Conservation (phyloP, 257 asterid genomes). For the Solanum tacnaense region DNA sequence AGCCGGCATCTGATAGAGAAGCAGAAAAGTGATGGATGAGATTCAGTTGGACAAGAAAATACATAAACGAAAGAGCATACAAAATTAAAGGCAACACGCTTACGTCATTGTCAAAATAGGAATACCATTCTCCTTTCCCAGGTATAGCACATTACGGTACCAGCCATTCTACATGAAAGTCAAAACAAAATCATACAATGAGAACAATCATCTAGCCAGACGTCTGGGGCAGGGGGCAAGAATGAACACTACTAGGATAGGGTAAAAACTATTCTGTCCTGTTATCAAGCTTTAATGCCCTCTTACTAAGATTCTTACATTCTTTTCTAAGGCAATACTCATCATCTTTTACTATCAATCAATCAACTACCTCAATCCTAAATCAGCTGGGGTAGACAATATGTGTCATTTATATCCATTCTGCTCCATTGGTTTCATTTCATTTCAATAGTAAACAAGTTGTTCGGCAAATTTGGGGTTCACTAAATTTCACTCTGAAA, state of each 20-base stretch:
- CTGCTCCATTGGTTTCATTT: neutral
- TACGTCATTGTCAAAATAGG: slow-evolving; percentile 94
- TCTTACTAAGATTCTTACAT: neutral
- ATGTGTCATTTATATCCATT: neutral
- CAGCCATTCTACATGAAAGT: slow-evolving; percentile 53
- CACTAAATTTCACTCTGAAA: slow-evolving; percentile 44
- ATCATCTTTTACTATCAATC: neutral
- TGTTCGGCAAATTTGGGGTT: neutral
- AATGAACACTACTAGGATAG: neutral
- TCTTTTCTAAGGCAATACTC: neutral
- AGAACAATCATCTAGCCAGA: neutral
- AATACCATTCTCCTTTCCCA: slow-evolving; percentile 62
- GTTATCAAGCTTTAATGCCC: neutral
- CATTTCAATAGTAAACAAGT: neutral
- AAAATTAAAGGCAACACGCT: slow-evolving; percentile 7
- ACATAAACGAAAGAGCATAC: neutral
- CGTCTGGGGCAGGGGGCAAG: neutral
- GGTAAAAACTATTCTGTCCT: neutral
- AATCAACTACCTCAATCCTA: neutral
- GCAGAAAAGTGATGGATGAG: neutral
- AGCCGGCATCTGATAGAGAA: slow-evolving; percentile 48
- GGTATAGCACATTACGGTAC: slow-evolving; percentile 71
- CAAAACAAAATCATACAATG: neutral
- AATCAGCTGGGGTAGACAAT: neutral
- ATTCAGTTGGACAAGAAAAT: neutral